These are phyloP conservation scores for Warburgia ugandensis DNA, from an alignment of 164 flowering plant genomes.

Conservation along the genomic window DNA sequence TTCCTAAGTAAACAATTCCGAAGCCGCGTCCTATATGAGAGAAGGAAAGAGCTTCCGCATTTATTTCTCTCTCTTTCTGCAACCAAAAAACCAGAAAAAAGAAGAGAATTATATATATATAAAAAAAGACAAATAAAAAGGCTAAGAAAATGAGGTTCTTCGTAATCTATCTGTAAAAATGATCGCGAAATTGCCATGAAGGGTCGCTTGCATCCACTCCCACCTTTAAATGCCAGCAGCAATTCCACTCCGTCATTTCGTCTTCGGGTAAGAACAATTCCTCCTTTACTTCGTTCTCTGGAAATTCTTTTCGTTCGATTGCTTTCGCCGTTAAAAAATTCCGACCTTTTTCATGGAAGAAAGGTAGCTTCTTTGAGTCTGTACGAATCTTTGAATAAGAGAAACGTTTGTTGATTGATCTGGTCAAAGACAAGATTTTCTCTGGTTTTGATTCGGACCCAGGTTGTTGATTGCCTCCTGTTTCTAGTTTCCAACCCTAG, in stretches of 20 bases:
- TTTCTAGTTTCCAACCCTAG: no score
- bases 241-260: neutral
- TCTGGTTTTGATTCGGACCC: no score
- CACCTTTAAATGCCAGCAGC: constrained; percentile 8
- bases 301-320: neutral
- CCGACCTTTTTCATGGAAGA: neutral
- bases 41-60: neutral
- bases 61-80: neutral
- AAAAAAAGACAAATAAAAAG: neutral
- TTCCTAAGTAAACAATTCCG: neutral
- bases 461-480: no score
- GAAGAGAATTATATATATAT: neutral
- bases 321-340: neutral
- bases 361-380: neutral
- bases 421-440: no score
- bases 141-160: neutral
- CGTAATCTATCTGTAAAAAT: neutral
- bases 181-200: constrained; percentile 16
- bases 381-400: no score
- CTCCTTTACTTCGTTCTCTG: neutral
- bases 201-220: neutral
- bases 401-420: no score
- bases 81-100: neutral
- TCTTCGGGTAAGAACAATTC: constrained; percentile 1
- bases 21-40: neutral